Evolutionary conservation across 768 basidiomycete genomes (phyloP), one percentile per base, ranked within the genome.

Genomic region (Paxillus rubicundulus): DNA sequence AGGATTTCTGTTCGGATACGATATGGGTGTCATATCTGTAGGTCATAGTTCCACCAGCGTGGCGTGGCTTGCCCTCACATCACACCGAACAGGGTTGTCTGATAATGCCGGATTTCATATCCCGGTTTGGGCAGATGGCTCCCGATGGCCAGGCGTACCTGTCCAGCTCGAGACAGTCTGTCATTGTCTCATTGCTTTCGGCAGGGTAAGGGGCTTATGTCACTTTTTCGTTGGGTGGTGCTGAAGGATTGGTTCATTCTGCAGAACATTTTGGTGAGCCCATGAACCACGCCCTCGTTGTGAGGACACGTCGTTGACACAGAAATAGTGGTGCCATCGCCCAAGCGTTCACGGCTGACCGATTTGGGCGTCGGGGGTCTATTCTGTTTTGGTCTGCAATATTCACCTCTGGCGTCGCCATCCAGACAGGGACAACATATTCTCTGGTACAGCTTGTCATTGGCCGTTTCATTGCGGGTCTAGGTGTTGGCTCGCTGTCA

Each of bases 51-150:
- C 47, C 28, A 8, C 17, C 3, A 41, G 9, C 12, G 21, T 21
- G 44, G 12, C n/a, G 14, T 48, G 34, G 50, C 36, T n/a, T 49
- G 47, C 54, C 17, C 16, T 49, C 12, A 47, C 37, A 14, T 9
- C 21, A 14, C 16, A 17, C 13, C 32, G 21, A 30, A 3, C 60
- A 85, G 82, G 88, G 87, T 75, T 88, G 86, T 61, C 68, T 90
- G 30, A 88, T 89, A 53, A 89, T 89, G 85, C 80, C 80, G 8
- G 87, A 89, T 65, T 90, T 90, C 66, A 76, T 87, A 58, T 58
- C 71, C 47, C 80, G 86, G 12, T 89, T 90, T 61, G 88, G 87
- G 30, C 71, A 82, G 60, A 47, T 75, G 4, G 76, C 69, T 44
- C 60, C 64, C 2, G 62, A 80, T 54, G 86, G 85, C 4, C 57